Percentiles rank a stretch among this genome's conserved stretches.
Evolutionary conservation across 495 filamentous ascomycete genomes (phyloP).

Genomic region (Hypoxylon subgilvum): DNA sequence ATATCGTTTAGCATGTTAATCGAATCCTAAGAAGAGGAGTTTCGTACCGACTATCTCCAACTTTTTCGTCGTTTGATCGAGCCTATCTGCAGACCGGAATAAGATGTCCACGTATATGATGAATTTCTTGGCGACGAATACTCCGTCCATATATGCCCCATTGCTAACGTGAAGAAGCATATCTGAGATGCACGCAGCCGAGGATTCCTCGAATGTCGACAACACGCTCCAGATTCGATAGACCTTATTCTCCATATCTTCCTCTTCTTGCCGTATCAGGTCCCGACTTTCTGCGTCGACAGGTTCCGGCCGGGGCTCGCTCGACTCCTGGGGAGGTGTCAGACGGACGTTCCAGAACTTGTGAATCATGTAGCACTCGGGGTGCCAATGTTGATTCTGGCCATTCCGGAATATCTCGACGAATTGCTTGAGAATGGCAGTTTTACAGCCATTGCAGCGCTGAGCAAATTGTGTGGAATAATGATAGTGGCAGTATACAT

Average conservation of each 20-base stretch:
- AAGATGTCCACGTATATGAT: conserved; percentile 95
- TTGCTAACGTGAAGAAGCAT: conserved; percentile 99
- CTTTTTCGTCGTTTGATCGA: conserved; percentile 72
- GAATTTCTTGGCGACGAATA: conserved; percentile 94
- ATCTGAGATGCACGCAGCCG: conserved; percentile 96
- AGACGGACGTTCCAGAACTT: conserved; percentile 99
- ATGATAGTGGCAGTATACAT: conserved; percentile 98
- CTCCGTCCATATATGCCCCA: conserved; percentile 92
- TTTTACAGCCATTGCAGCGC: conserved; percentile 94
- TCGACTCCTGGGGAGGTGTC: conserved; percentile 50
- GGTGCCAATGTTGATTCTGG: conserved; percentile 98
- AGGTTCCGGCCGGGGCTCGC: conserved; percentile 47
- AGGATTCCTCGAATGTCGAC: conserved; percentile 96
- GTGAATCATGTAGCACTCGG: conserved; percentile 99
- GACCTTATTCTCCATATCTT: conserved; percentile 96
- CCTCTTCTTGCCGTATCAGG: conserved; percentile 80
- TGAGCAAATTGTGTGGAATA: conserved; percentile 98
- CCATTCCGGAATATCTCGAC: conserved; percentile 98
- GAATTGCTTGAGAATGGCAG: conserved; percentile 98
- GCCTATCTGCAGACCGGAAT: conserved; percentile 84
- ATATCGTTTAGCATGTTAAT: conserved; percentile 21
- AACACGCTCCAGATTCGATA: conserved; percentile 98
- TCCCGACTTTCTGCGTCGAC: conserved; percentile 78
- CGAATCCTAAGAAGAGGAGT: neutral
- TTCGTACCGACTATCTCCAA: conserved; percentile 76